These are phyloP conservation scores for Eucalyptus viminalis DNA, from an alignment of 345 rosid species.

Conservation along the genomic window DNA sequence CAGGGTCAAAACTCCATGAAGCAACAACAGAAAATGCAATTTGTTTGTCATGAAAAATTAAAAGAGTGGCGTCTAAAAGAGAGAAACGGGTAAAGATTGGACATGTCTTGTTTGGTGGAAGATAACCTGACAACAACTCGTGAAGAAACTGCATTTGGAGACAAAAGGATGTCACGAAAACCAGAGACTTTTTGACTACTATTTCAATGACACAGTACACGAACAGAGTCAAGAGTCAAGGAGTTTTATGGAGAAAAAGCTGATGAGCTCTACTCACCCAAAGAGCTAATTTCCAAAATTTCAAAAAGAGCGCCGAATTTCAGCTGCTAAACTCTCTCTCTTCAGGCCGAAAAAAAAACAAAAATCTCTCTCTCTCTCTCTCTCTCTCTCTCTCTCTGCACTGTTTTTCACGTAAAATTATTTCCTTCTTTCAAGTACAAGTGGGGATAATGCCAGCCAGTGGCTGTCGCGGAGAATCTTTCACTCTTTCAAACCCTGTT, in stretches of 20 bases:
- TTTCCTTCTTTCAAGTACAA: neutral
- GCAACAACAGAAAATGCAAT: neutral
- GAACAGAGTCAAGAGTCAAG: neutral
- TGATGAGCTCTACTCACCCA: neutral
- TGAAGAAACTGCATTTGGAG: constrained; percentile 57
- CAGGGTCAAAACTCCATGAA: neutral
- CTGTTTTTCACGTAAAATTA: neutral
- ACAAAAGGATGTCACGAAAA: constrained; percentile 21
- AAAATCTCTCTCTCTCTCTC: neutral
- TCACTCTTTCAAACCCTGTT: neutral
- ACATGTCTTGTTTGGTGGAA: neutral
- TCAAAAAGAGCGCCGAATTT: neutral
- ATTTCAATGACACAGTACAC: neutral
- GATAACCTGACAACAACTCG: constrained; percentile 67
- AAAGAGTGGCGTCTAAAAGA: neutral
- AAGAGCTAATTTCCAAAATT: neutral
- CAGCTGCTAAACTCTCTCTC: neutral
- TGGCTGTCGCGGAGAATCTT: neutral
- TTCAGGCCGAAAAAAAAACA: too few species aligned
- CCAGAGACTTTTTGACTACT: neutral
- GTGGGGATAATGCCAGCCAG: neutral
- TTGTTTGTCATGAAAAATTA: neutral
- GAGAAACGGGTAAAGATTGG: constrained; percentile 2
- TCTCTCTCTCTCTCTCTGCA: neutral
- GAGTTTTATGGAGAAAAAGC: neutral